Conservation (phyloP, 164 flowering plant genomes). For the Vitis amurensis region DNA sequence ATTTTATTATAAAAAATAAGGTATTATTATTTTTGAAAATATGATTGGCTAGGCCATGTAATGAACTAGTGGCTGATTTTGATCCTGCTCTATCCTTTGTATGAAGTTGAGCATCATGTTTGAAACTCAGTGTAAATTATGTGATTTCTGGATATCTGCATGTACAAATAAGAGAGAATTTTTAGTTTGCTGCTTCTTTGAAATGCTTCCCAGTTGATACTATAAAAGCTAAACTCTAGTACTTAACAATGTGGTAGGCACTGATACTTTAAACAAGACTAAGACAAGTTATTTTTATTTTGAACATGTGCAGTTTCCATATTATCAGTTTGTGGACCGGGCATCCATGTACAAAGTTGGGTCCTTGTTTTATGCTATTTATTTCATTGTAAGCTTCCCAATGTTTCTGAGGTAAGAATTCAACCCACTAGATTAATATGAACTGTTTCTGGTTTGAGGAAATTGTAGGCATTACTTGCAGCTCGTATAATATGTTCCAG, state of each 20-base stretch:
- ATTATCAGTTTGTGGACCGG: conserved; percentile 88
- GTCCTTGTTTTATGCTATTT: conserved; percentile 92
- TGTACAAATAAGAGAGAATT: too few relatives aligned
- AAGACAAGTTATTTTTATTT: conserved; percentile 9
- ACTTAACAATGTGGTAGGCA: too few relatives aligned
- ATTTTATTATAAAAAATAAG: too few relatives aligned
- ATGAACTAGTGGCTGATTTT: too few relatives aligned
- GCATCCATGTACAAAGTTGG: conserved; percentile 94
- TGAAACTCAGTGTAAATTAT: neutral
- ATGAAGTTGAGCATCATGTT: neutral
- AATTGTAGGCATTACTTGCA: neutral
- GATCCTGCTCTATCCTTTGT: neutral
- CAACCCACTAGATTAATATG: neutral
- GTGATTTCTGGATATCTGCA: neutral
- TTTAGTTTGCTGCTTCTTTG: neutral
- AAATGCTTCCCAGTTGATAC: neutral
- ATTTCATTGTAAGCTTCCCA: conserved; percentile 95
- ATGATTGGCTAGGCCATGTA: neutral
- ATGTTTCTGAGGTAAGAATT: conserved; percentile 86
- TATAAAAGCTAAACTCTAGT: neutral
- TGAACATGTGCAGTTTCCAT: conserved; percentile 84
- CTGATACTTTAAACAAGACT: too few relatives aligned
- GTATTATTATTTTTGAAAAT: neutral
- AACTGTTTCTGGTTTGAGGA: neutral
- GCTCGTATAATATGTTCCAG: neutral